These are phyloP conservation scores for Echites panduratus DNA, from an alignment of 257 asterid species.

Conservation along the genomic window DNA sequence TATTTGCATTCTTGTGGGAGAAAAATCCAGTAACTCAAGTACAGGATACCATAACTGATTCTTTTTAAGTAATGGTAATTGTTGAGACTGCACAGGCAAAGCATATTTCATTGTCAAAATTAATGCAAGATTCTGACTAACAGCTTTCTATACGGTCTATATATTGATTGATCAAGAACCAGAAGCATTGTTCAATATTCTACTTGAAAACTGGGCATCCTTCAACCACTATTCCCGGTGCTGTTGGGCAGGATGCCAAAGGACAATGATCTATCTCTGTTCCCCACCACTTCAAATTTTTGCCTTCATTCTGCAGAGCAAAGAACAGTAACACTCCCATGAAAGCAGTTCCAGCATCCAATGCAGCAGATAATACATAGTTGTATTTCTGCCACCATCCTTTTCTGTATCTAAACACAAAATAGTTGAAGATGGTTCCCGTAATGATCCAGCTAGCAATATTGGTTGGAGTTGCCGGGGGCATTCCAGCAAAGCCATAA, in stretches of 20 bases:
- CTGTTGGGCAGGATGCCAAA: slow-evolving; percentile 71
- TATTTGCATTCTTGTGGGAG: neutral
- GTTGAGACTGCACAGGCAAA: neutral
- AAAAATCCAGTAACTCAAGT: neutral
- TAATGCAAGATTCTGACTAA: neutral
- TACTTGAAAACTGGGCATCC: slow-evolving; percentile 46
- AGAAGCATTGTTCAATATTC: neutral
- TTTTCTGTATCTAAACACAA: slow-evolving; percentile 38
- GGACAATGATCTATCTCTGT: slow-evolving; percentile 57
- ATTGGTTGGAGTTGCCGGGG: slow-evolving; percentile 74
- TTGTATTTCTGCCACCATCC: slow-evolving; percentile 67
- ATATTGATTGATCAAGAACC: neutral
- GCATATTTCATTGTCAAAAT: neutral
- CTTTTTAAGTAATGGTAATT: neutral
- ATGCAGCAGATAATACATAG: slow-evolving; percentile 60
- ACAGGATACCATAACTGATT: neutral
- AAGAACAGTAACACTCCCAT: slow-evolving; percentile 57
- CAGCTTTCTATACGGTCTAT: neutral
- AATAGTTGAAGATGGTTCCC: slow-evolving; percentile 41
- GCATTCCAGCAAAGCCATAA: slow-evolving; percentile 41
- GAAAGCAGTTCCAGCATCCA: slow-evolving; percentile 75
- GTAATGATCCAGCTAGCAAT: slow-evolving; percentile 54
- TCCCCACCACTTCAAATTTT: slow-evolving; percentile 56
- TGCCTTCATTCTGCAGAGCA: slow-evolving; percentile 31
- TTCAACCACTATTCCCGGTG: slow-evolving; percentile 40